These are phyloP conservation scores for Trichoderma asperelloides DNA, from an alignment of 495 filamentous ascomycete genomes.

Conservation along the genomic window DNA sequence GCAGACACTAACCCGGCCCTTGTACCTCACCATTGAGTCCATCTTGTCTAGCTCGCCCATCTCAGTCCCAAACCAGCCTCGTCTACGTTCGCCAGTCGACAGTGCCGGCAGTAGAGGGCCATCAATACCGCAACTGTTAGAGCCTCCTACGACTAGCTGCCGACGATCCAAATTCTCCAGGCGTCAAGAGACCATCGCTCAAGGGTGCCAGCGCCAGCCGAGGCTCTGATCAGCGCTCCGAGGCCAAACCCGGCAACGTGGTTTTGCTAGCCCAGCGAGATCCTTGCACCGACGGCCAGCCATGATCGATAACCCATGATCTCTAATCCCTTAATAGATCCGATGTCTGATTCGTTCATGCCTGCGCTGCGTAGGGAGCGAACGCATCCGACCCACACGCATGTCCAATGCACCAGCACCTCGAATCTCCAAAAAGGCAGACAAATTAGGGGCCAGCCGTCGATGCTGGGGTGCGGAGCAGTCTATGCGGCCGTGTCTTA, in stretches of 20 bases:
- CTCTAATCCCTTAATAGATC: neutral
- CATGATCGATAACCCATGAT: neutral
- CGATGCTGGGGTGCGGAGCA: neutral
- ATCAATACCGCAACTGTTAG: neutral
- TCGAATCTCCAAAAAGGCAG: neutral
- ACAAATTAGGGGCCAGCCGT: neutral
- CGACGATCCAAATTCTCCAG: constrained; percentile 2
- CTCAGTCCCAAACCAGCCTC: neutral
- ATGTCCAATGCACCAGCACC: neutral
- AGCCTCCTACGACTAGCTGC: neutral
- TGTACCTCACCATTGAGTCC: no score
- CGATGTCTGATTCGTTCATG: neutral
- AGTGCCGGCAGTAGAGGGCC: neutral
- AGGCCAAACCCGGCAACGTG: neutral
- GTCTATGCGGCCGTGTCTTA: neutral
- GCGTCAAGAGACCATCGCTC: neutral
- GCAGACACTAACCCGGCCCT: no score
- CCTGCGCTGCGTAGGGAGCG: neutral
- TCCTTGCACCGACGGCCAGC: neutral
- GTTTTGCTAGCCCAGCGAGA: neutral
- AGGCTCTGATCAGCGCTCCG: neutral
- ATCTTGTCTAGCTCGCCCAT: no score
- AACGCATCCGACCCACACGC: neutral
- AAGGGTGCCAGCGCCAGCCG: neutral
- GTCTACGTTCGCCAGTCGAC: neutral